phyloP scores from a whole-genome alignment of 176 grass and related monocot species.

The Poa annua region DNA sequence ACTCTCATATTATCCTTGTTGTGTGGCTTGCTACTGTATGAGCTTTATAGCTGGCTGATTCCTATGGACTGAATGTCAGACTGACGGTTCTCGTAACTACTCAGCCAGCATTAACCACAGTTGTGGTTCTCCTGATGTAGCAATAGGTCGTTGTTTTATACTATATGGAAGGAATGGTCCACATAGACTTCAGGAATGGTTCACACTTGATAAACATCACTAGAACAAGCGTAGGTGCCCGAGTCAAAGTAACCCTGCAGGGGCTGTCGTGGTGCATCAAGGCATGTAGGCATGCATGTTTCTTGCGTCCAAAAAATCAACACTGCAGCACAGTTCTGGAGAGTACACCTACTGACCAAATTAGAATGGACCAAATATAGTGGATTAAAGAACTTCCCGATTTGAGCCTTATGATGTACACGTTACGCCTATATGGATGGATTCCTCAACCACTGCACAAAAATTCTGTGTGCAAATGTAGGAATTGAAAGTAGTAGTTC shows the following conservation, averaged over 20 bases:
- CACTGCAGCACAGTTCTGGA: neutral
- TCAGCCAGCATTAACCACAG: conserved; percentile 14
- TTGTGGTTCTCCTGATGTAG: neutral
- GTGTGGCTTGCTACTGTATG: neutral
- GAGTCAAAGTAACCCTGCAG: conserved; percentile 2
- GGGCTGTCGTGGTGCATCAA: neutral
- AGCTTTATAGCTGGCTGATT: conserved; percentile 30
- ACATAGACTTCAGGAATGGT: conserved; percentile 5
- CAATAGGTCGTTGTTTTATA: neutral
- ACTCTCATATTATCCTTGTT: conserved; percentile 10
- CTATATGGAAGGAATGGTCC: neutral
- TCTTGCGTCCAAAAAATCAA: neutral
- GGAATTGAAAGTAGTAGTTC: neutral
- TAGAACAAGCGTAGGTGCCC: conserved; percentile 5
- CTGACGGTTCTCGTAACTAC: neutral
- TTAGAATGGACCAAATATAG: neutral
- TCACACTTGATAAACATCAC: conserved; percentile 1
- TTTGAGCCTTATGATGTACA: neutral
- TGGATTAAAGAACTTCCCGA: neutral
- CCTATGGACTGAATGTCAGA: neutral
- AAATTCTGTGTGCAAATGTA: conserved; percentile 3
- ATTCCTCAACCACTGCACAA: neutral
- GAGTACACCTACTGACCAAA: neutral
- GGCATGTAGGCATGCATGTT: conserved; percentile 17
- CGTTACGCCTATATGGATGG: neutral